Percentiles rank a stretch among this genome's conserved stretches.
Evolutionary conservation across 495 filamentous ascomycete genomes (phyloP).

Genomic region (Pyrenula massariospora): DNA sequence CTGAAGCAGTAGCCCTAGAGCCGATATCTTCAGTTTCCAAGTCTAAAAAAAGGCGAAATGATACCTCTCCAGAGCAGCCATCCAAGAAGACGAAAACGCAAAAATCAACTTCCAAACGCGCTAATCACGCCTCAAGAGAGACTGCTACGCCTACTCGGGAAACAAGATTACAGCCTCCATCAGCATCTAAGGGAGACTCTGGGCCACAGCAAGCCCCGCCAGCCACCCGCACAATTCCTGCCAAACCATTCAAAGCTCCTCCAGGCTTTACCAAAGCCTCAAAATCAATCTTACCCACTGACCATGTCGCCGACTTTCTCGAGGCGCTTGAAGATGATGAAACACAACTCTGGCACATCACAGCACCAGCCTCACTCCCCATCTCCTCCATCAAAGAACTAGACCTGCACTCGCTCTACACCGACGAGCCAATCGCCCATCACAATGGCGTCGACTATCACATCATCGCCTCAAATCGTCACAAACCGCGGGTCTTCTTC

Average conservation of each 20-base stretch:
- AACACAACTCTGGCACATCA: constrained; percentile 45
- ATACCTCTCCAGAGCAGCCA: neutral
- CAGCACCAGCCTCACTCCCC: constrained; percentile 33
- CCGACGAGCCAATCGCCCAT: constrained; percentile 18
- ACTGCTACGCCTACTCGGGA: neutral
- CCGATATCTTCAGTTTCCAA: too few relatives aligned
- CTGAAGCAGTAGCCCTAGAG: too few relatives aligned
- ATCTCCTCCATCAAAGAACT: constrained; percentile 26
- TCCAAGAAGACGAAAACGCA: neutral
- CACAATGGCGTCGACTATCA: constrained; percentile 27
- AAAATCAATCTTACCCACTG: constrained; percentile 7
- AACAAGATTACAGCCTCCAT: neutral
- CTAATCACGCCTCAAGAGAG: too few relatives aligned
- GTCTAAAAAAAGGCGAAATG: neutral
- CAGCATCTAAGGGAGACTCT: neutral
- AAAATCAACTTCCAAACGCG: neutral
- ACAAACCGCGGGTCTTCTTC: neutral
- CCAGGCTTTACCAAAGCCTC: constrained; percentile 19
- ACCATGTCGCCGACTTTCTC: constrained; percentile 9
- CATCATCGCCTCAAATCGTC: neutral
- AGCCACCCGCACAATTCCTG: neutral
- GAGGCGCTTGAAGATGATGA: constrained; percentile 19
- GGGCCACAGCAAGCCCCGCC: neutral
- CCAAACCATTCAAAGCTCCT: constrained; percentile 19
- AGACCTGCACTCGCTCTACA: constrained; percentile 17